Conservation (phyloP, 306 rosid species). For the Cucumis cinereus region DNA sequence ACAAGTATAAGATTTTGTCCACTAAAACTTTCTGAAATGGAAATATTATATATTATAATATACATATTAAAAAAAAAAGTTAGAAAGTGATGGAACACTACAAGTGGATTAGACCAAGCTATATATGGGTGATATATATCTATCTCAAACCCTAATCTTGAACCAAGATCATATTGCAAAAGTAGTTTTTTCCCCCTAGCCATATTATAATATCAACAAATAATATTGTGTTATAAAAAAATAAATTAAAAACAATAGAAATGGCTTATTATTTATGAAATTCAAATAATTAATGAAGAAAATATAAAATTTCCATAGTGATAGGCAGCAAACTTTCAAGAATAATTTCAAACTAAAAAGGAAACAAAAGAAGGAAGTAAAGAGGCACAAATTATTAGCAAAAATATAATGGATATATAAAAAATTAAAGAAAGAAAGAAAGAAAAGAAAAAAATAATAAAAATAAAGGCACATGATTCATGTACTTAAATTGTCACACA, state of each 20-base stretch:
- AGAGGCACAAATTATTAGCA: background rate
- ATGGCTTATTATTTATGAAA: background rate
- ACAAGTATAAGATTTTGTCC: too few relatives aligned
- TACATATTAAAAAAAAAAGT: too few relatives aligned
- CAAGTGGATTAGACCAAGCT: too few relatives aligned
- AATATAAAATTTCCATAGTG: background rate
- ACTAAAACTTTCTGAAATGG: too few relatives aligned
- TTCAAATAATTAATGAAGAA: background rate
- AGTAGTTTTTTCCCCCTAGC: too few relatives aligned
- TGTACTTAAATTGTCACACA: slow-evolving; percentile 1
- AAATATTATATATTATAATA: too few relatives aligned
- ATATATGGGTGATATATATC: too few relatives aligned
- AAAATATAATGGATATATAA: background rate
- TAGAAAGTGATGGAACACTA: too few relatives aligned
- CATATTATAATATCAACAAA: background rate
- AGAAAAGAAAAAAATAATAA: background rate
- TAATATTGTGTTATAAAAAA: background rate
- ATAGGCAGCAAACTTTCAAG: background rate
- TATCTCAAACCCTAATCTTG: background rate
- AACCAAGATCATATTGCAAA: background rate
- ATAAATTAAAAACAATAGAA: background rate
- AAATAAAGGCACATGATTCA: background rate
- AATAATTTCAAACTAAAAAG: background rate
- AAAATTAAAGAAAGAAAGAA: background rate
- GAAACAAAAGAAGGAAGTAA: background rate